phyloP scores from a whole-genome alignment of 2,329 filamentous ascomycete genomes.

The Arthrobotrys entomopaga region DNA sequence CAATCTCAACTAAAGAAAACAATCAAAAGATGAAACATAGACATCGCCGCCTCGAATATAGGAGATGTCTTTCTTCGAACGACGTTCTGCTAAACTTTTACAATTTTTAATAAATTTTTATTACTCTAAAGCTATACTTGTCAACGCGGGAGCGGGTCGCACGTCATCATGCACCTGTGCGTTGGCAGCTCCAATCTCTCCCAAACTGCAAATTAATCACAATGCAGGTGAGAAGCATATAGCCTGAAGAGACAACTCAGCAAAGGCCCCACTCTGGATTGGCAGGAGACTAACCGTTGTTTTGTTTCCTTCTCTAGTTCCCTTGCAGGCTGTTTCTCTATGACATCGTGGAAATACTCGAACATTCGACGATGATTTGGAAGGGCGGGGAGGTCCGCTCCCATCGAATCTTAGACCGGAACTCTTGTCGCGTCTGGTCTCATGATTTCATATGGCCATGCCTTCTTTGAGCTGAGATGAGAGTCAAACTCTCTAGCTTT shows the following conservation, averaged over 20 bases:
- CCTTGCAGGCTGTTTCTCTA: background rate
- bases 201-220: constrained; percentile 19
- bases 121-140: constrained; percentile 27
- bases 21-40: constrained; percentile 18
- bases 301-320: background rate
- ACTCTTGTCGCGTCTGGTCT: constrained; percentile 18
- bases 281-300: constrained; percentile 16
- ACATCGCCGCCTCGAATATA: constrained; percentile 14
- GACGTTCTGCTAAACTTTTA: constrained; percentile 47
- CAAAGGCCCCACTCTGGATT: constrained; percentile 20
- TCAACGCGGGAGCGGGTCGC: constrained; percentile 53
- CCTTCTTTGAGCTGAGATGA: background rate
- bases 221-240: constrained; percentile 47
- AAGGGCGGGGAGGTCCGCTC: constrained; percentile 13
- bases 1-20: constrained; percentile 14
- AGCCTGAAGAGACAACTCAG: constrained; percentile 55
- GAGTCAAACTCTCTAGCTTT: background rate
- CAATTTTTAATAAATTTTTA: constrained; percentile 22
- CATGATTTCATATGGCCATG: constrained; percentile 8
- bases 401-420: constrained; percentile 2
- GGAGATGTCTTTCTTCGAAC: constrained; percentile 21
- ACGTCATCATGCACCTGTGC: constrained; percentile 55
- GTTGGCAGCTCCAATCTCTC: constrained; percentile 39
- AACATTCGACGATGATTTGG: background rate
- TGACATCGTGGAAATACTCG: too few relatives aligned